Base-by-base conservation (phyloP, 2,329 filamentous ascomycete genomes). In the Elsinoe arachidis region DNA sequence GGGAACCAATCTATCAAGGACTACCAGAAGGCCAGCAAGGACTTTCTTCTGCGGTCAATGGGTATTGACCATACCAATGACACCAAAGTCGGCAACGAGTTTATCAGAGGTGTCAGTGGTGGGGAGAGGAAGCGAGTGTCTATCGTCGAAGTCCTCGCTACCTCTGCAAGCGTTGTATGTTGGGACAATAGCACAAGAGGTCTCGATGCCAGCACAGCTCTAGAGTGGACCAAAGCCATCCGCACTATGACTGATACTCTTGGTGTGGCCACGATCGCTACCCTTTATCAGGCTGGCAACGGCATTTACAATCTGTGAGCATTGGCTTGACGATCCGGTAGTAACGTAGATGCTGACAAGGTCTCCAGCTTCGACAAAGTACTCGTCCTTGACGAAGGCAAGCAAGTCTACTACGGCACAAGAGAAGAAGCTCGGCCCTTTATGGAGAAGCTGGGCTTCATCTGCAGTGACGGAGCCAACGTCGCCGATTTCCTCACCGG, bases 41-140 rank as follows among this genome's bases (percentile, higher is more conserved):
- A 81, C 12, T 84, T 85, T 59, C 65, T 86, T 1, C 73, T 86
- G 1, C 69, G 78, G 56, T 78, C 79, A 0, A 78, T 84, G 74
- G 72, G 76, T 0, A 83, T 85, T 21, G 70, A 69, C 4, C 83
- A 86, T 62, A 85, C 83, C 0, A 63, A 73, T 12, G 76, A 84
- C 23, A 88, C 85, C 4, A 86, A 83, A 63, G 82, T 88, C 4
- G 85, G 85, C 1, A 80, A 87, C 59, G 82, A 82, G 37, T 85
- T 78, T 59, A 75, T 86, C 0, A 78, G 84, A 2, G 84, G 86
- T 63, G 82, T 88, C 0, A 84, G 80, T 14, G 85, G 84, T 26
- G 85, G 85, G 30, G 84, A 88, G 67, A 72, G 84, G 5, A 87
- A 87, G 69, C 78, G 85, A 62, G 83, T 87, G 0, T 85, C 82